phyloP scores from a whole-genome alignment of 805 yeast species.

The Yarrowia deformans region DNA sequence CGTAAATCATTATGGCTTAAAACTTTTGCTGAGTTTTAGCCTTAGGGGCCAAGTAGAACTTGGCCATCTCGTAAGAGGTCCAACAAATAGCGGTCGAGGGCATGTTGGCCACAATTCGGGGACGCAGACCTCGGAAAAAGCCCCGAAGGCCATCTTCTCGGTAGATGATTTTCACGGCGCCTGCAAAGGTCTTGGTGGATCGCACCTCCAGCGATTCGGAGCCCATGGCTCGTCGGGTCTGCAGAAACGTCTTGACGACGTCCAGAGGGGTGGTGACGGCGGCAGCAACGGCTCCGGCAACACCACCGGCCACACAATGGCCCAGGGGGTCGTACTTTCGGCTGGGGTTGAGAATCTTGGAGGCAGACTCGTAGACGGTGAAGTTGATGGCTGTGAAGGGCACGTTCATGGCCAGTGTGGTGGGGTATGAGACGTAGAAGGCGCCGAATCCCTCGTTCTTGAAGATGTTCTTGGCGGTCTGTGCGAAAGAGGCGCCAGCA shows the following conservation, averaged over 20 bases:
- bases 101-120: slow-evolving; percentile 89
- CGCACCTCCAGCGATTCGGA: slow-evolving; percentile 51
- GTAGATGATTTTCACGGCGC: slow-evolving; percentile 75
- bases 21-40: slow-evolving; percentile 21
- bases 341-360: slow-evolving; percentile 80
- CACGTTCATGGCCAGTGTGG: slow-evolving; percentile 87
- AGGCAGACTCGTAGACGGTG: slow-evolving; percentile 85
- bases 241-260: slow-evolving; percentile 89
- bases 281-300: slow-evolving; percentile 95
- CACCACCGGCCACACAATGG: slow-evolving; percentile 92
- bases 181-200: slow-evolving; percentile 67
- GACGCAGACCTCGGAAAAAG: slow-evolving; percentile 84
- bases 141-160: slow-evolving; percentile 58
- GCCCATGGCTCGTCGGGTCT: slow-evolving; percentile 61
- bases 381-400: slow-evolving; percentile 96
- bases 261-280: slow-evolving; percentile 95
- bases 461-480: slow-evolving; percentile 48
- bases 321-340: slow-evolving; percentile 80
- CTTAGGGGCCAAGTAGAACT: slow-evolving; percentile 58
- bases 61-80: slow-evolving; percentile 98
- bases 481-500: slow-evolving; percentile 45
- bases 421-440: slow-evolving; percentile 91
- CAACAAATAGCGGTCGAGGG: slow-evolving; percentile 97
- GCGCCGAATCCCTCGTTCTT: slow-evolving; percentile 62
- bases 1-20: slow-evolving; percentile 38